Conservation (phyloP, 129 eudicot species). For the Artemisia argyi region DNA sequence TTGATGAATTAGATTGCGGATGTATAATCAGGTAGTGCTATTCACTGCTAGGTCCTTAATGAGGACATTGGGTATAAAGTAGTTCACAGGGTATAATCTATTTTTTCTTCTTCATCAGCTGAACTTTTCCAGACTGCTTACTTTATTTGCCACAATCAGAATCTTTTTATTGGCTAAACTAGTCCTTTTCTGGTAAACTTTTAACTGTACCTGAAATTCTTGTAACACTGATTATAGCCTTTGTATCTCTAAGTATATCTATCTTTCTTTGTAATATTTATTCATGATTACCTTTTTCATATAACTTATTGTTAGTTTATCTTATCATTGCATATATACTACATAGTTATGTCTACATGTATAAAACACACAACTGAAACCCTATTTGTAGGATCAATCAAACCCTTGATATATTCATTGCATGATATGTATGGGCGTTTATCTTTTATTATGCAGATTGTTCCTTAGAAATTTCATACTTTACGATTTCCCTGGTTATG, state of each 20-base stretch:
- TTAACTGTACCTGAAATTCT: neutral
- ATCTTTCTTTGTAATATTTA: neutral
- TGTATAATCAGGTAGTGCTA: neutral
- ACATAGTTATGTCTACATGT: constrained; percentile 4
- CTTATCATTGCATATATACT: constrained; percentile 1
- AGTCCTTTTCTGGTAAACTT: neutral
- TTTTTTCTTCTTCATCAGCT: too few relatives aligned
- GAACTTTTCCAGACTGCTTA: too few relatives aligned
- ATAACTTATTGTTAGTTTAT: neutral
- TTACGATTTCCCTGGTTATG: neutral
- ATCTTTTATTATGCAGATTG: constrained; percentile 4
- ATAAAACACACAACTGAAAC: neutral
- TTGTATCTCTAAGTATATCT: neutral
- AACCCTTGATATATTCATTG: neutral
- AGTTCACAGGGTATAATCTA: neutral
- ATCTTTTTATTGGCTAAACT: neutral
- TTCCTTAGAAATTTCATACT: neutral
- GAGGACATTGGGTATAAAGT: constrained; percentile 10
- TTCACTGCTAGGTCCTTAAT: constrained; percentile 14
- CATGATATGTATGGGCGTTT: neutral
- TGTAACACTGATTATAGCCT: neutral
- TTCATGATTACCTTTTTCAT: neutral
- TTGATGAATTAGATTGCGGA: constrained; percentile 10
- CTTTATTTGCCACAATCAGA: too few relatives aligned
- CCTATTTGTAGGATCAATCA: constrained; percentile 6